These are phyloP conservation scores for Fusarium bactridioides DNA, from an alignment of 2,329 filamentous ascomycete species.

Conservation along the genomic window DNA sequence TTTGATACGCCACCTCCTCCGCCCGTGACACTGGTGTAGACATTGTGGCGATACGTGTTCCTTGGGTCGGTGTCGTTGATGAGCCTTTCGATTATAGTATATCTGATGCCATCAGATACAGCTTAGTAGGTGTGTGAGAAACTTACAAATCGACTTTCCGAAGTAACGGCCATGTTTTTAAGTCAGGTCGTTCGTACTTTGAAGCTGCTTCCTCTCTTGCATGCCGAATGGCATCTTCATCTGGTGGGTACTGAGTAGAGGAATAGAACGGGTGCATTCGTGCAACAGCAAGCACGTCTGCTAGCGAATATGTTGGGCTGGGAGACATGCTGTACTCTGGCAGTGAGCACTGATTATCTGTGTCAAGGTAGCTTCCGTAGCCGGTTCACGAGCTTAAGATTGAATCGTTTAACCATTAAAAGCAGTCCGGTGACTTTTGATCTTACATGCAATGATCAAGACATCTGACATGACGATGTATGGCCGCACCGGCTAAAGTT, in stretches of 20 bases:
- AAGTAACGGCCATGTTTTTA: conserved; percentile 29
- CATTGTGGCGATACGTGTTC: conserved; percentile 49
- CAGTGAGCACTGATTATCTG: accelerated
- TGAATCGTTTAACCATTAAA: accelerated
- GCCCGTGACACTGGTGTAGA: conserved; percentile 53
- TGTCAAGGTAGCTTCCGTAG: not conserved
- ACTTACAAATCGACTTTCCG: conserved; percentile 39
- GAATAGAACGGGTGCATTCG: conserved; percentile 50
- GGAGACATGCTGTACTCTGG: not conserved
- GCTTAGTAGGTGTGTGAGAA: too few species aligned
- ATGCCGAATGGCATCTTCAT: not conserved
- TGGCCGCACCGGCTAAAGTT: not conserved
- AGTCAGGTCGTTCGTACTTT: not conserved
- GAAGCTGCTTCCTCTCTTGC: conserved; percentile 7
- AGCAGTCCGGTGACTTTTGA: not conserved
- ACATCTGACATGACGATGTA: too few species aligned
- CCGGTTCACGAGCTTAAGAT: accelerated
- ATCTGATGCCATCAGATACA: conserved; percentile 41
- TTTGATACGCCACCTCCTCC: conserved; percentile 45
- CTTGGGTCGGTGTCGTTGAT: conserved; percentile 43
- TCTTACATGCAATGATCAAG: too few species aligned
- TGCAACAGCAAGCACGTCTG: conserved; percentile 46
- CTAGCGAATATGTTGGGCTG: conserved; percentile 28
- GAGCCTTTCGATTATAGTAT: conserved; percentile 46
- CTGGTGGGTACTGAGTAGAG: conserved; percentile 47